Conservation (phyloP, 495 filamentous ascomycete species). For the Penicillium psychrofluorescens region DNA sequence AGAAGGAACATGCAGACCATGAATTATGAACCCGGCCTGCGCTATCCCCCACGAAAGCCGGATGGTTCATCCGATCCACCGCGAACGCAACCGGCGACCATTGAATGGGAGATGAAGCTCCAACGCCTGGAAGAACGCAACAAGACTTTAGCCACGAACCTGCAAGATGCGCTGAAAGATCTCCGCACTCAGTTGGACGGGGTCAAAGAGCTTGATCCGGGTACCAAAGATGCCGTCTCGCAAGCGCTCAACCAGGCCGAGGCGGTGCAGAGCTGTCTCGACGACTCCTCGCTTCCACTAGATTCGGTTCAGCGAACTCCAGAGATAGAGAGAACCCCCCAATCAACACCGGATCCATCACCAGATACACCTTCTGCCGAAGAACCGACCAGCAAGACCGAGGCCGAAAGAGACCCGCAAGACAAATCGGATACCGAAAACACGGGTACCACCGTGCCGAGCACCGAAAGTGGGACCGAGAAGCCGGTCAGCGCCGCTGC, state of each 20-base stretch:
- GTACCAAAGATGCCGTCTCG: slow-evolving; percentile 13
- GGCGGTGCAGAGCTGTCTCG: slow-evolving; percentile 69
- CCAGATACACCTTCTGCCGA: neutral
- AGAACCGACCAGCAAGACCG: neutral
- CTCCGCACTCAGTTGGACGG: slow-evolving; percentile 45
- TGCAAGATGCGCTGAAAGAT: slow-evolving; percentile 63
- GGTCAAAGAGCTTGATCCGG: slow-evolving; percentile 44
- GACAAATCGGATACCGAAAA: neutral
- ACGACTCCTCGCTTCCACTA: slow-evolving; percentile 53
- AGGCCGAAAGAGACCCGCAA: slow-evolving; percentile 4
- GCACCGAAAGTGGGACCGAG: slow-evolving; percentile 5
- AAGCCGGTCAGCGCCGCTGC: slow-evolving; percentile 6
- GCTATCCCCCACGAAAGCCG: slow-evolving; percentile 1
- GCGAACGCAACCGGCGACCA: slow-evolving; percentile 1
- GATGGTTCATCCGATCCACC: slow-evolving; percentile 1
- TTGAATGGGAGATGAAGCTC: slow-evolving; percentile 27
- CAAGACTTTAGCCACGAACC: slow-evolving; percentile 59
- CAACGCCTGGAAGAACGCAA: slow-evolving; percentile 60
- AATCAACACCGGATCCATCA: slow-evolving; percentile 9
- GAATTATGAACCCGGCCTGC: slow-evolving; percentile 34
- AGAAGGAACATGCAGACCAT: slow-evolving; percentile 64
- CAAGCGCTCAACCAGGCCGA: slow-evolving; percentile 65
- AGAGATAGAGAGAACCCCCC: slow-evolving; percentile 4
- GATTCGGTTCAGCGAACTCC: neutral
- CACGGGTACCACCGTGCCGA: slow-evolving; percentile 4